Conservation (phyloP, 2,329 filamentous ascomycete genomes). For the Ceratocystis diversiconidia region DNA sequence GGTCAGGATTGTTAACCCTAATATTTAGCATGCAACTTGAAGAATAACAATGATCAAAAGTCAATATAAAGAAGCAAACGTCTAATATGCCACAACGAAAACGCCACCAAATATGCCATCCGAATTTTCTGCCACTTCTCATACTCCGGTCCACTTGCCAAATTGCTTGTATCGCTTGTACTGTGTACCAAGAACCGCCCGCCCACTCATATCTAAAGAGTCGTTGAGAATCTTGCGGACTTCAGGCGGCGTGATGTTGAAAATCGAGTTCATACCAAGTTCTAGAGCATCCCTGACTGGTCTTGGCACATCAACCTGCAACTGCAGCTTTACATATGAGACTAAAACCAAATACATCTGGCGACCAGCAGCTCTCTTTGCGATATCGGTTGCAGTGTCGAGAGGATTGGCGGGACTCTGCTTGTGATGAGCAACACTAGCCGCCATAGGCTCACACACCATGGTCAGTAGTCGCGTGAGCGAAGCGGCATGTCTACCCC, state of each 20-base stretch:
- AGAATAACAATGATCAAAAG: not conserved
- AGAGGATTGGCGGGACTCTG: slow-evolving; percentile 28
- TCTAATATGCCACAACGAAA: not conserved
- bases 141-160: slow-evolving; percentile 50
- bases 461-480: slow-evolving; percentile 44
- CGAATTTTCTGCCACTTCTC: slow-evolving; percentile 19
- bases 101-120: not conserved
- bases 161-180: slow-evolving; percentile 47
- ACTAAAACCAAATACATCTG: slow-evolving; percentile 48
- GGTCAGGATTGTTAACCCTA: no score
- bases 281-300: slow-evolving; percentile 41
- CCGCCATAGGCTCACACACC: slow-evolving; percentile 44
- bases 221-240: slow-evolving; percentile 44
- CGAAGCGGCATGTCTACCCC: slow-evolving; percentile 33
- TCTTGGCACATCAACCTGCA: slow-evolving; percentile 38
- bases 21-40: no score
- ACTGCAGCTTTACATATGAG: slow-evolving; percentile 46
- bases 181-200: slow-evolving; percentile 44
- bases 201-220: slow-evolving; percentile 42
- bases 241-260: slow-evolving; percentile 43
- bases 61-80: not conserved
- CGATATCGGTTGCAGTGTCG: slow-evolving; percentile 46
- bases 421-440: slow-evolving; percentile 29
- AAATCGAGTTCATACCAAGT: slow-evolving; percentile 43
- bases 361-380: slow-evolving; percentile 45